Percentiles rank a stretch among this genome's conserved stretches.
Evolutionary conservation across 73 alveolate species (phyloP).

Genomic region (Paramecium sonneborni): DNA sequence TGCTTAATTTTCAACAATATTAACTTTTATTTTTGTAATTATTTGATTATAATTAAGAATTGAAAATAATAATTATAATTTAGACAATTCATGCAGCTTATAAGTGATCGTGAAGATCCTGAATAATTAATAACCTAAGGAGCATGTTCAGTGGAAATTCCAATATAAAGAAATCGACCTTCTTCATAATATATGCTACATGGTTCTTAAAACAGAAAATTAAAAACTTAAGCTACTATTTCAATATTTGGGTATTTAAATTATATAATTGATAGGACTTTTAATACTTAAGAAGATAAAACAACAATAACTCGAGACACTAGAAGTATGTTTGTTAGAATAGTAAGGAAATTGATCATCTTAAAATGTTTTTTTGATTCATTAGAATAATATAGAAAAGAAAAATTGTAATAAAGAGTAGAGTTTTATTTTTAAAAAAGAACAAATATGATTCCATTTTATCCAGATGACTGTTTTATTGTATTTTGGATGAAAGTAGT

Average conservation of each 20-base stretch:
- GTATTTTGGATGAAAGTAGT: not conserved
- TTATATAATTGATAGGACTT: not conserved
- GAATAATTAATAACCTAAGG: not conserved
- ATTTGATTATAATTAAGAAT: not conserved
- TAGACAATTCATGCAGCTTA: not conserved
- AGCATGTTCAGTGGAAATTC: not conserved
- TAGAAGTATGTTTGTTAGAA: not conserved
- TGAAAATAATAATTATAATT: not conserved
- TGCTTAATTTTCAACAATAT: not conserved
- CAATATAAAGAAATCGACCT: not conserved
- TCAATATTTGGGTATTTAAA: not conserved
- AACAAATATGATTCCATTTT: not conserved
- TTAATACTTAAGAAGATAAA: not conserved
- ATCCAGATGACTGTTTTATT: slow-evolving; percentile 39
- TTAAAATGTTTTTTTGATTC: not conserved
- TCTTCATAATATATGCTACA: not conserved
- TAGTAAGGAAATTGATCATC: not conserved
- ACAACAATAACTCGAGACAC: not conserved
- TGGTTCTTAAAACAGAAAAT: not conserved
- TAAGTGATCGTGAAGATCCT: not conserved
- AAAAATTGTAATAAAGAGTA: not conserved
- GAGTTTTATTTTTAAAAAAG: not conserved
- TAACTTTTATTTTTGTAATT: not conserved
- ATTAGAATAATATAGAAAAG: not conserved
- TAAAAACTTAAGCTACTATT: not conserved